Conservation (phyloP, 2,329 filamentous ascomycete genomes). For the Alternaria angustiovoidea region DNA sequence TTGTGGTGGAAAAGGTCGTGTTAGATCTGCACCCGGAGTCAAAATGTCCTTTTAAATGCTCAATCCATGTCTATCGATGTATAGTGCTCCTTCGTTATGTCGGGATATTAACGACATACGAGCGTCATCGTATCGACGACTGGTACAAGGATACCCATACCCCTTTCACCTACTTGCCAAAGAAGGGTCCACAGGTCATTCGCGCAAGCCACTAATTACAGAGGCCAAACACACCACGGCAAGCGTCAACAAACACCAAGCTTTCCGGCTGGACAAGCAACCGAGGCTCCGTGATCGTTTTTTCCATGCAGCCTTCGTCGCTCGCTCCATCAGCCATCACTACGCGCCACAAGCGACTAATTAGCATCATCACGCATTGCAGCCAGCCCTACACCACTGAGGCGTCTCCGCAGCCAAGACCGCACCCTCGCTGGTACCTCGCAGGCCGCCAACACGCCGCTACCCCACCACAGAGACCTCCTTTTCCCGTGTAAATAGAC, state of each 20-base stretch:
- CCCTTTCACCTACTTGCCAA: slow-evolving; percentile 1
- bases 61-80: neutral
- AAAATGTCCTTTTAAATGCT: neutral
- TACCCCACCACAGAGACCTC: slow-evolving; percentile 16
- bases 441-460: slow-evolving; percentile 16
- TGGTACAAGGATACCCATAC: slow-evolving; percentile 18
- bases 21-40: neutral
- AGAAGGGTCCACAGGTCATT: slow-evolving; percentile 3
- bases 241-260: slow-evolving; percentile 22
- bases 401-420: slow-evolving; percentile 31
- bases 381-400: slow-evolving; percentile 21
- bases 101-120: neutral
- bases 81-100: neutral
- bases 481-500: slow-evolving; percentile 1
- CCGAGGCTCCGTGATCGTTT: slow-evolving; percentile 3
- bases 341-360: slow-evolving; percentile 20
- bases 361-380: slow-evolving; percentile 8
- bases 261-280: neutral
- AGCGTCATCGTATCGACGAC: neutral
- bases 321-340: slow-evolving; percentile 22
- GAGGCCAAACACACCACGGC: slow-evolving; percentile 4
- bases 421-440: slow-evolving; percentile 22
- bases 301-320: slow-evolving; percentile 1
- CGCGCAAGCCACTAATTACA: slow-evolving; percentile 5
- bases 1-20: neutral